These are phyloP conservation scores for Thielaviopsis punctulata DNA, from an alignment of 2,329 filamentous ascomycete genomes.

Conservation along the genomic window DNA sequence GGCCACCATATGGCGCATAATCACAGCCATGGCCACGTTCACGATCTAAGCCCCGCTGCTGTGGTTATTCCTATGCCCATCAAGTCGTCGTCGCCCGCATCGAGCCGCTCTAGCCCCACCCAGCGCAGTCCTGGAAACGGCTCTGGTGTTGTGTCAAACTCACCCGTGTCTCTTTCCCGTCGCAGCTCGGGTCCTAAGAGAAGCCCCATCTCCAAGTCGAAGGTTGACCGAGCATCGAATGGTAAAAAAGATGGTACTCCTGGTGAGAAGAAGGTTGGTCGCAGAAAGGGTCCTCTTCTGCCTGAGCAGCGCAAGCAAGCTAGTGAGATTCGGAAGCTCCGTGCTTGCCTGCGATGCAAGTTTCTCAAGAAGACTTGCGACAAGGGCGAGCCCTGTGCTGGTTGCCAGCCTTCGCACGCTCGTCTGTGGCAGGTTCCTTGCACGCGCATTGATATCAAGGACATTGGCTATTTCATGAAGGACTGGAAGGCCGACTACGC, in stretches of 20 bases:
- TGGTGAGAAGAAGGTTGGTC: slow-evolving; percentile 79
- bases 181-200: slow-evolving; percentile 55
- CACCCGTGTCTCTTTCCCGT: slow-evolving; percentile 41
- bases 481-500: slow-evolving; percentile 97
- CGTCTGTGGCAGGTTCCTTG: slow-evolving; percentile 95
- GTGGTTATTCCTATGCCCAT: slow-evolving; percentile 49
- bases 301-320: slow-evolving; percentile 93
- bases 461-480: slow-evolving; percentile 97
- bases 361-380: slow-evolving; percentile 99
- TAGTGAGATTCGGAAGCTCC: slow-evolving; percentile 86
- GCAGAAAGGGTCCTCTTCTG: slow-evolving; percentile 73
- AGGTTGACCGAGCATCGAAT: slow-evolving; percentile 55
- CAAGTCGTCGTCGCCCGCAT: slow-evolving; percentile 28
- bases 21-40: slow-evolving; percentile 22
- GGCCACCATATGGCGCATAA: slow-evolving; percentile 26
- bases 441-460: slow-evolving; percentile 96
- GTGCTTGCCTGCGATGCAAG: slow-evolving; percentile 89
- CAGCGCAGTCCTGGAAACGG: slow-evolving; percentile 39
- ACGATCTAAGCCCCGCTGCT: slow-evolving; percentile 43
- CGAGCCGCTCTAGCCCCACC: slow-evolving; percentile 36
- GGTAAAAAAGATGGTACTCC: slow-evolving; percentile 60
- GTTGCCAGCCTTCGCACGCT: slow-evolving; percentile 89
- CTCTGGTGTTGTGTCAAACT: slow-evolving; percentile 33
- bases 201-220: slow-evolving; percentile 62
- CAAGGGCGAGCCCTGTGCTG: slow-evolving; percentile 88